Conservation (phyloP, 129 eudicot species). For the Cynara cardunculus region DNA sequence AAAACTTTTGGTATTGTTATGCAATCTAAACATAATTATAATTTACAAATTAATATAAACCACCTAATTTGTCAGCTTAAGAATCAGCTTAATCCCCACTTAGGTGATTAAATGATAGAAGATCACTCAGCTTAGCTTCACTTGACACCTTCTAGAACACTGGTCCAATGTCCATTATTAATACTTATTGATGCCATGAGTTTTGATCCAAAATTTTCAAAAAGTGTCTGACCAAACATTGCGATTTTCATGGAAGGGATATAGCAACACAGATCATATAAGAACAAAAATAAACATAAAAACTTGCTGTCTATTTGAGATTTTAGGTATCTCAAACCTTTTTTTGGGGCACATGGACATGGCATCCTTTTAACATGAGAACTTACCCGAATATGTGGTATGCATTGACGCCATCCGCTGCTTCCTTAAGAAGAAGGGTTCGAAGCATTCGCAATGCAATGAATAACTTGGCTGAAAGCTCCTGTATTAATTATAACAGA, state of each 20-base stretch:
- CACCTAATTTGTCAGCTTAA: background rate
- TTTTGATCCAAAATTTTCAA: background rate
- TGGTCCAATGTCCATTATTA: background rate
- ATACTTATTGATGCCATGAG: background rate
- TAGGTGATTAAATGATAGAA: background rate
- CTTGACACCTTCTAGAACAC: background rate
- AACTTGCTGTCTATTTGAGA: background rate
- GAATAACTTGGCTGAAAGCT: constrained; percentile 51
- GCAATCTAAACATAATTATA: background rate
- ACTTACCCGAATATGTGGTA: constrained; percentile 72
- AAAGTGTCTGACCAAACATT: background rate
- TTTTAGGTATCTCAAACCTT: background rate
- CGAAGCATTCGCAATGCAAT: constrained; percentile 51
- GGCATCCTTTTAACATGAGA: background rate
- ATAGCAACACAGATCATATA: background rate
- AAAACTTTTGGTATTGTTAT: background rate
- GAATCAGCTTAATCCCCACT: background rate
- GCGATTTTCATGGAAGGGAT: background rate
- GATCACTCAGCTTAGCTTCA: background rate
- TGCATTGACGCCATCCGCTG: constrained; percentile 39
- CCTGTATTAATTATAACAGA: constrained; percentile 29
- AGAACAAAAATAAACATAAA: background rate
- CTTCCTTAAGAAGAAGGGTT: constrained; percentile 40
- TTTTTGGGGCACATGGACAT: background rate
- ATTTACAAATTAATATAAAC: background rate